Evolutionary conservation across 768 basidiomycete species (phyloP).

Genomic region (Fistulinella prunicolor): DNA sequence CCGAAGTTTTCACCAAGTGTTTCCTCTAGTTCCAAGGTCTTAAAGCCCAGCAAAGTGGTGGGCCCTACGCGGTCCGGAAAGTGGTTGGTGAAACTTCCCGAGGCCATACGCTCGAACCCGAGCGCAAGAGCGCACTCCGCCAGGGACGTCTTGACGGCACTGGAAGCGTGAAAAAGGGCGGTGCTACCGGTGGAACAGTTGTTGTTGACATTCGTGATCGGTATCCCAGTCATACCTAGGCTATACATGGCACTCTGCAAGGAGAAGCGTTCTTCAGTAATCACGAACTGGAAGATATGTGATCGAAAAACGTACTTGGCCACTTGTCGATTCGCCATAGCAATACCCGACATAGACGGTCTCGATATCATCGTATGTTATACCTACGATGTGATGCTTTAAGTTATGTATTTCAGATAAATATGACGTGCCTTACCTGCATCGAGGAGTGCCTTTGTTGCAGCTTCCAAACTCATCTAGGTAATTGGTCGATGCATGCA

Average conservation of each 20-base stretch:
- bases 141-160: constrained; percentile 61
- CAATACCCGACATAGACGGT: constrained; percentile 73
- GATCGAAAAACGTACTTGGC: constrained; percentile 45
- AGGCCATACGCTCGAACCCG: constrained; percentile 80
- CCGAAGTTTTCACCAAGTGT: constrained; percentile 57
- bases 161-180: constrained; percentile 68
- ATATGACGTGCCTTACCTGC: constrained; percentile 47
- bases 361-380: constrained; percentile 73
- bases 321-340: constrained; percentile 73
- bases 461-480: constrained; percentile 49
- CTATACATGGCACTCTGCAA: constrained; percentile 70
- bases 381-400: constrained; percentile 42
- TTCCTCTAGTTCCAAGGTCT: constrained; percentile 46
- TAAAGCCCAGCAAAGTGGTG: constrained; percentile 38
- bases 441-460: constrained; percentile 81
- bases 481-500: neutral
- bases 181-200: constrained; percentile 80
- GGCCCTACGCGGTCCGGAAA: constrained; percentile 52
- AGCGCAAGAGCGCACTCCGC: constrained; percentile 74
- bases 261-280: neutral
- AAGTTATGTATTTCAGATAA: constrained; percentile 8
- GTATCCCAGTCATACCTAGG: constrained; percentile 77
- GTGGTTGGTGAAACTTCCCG: constrained; percentile 65
- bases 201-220: constrained; percentile 82
- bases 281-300: neutral